phyloP scores from a whole-genome alignment of 352 stramenopile genomes.

The Pythium monospermum region DNA sequence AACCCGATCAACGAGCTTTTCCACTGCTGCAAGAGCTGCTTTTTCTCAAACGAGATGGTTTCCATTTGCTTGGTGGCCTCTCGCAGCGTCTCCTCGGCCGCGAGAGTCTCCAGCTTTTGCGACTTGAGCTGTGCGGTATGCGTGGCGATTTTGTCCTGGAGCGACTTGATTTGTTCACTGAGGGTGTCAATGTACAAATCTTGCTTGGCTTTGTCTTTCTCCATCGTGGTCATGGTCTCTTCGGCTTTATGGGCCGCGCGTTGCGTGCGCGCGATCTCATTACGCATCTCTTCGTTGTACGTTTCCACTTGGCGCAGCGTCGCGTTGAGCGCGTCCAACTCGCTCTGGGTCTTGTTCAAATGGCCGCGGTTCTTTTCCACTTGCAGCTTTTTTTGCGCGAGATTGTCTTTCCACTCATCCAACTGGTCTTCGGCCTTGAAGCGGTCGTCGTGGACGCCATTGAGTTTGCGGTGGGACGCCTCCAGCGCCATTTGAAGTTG shows the following conservation, averaged over 20 bases:
- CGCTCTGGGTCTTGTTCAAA: constrained; percentile 75
- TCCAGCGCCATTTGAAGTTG: constrained; percentile 89
- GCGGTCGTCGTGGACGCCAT: constrained; percentile 50
- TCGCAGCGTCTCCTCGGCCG: constrained; percentile 82
- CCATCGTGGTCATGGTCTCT: constrained; percentile 87
- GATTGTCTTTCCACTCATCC: constrained; percentile 59
- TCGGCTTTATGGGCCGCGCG: constrained; percentile 92
- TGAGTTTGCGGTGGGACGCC: constrained; percentile 68
- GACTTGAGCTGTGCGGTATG: constrained; percentile 76
- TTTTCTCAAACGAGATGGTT: constrained; percentile 92
- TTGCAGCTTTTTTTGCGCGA: constrained; percentile 56
- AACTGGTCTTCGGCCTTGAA: constrained; percentile 69
- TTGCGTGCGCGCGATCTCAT: constrained; percentile 90
- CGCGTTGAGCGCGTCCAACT: constrained; percentile 85
- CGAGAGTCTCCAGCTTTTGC: constrained; percentile 81
- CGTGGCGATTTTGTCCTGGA: constrained; percentile 86
- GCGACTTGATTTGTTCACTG: constrained; percentile 84
- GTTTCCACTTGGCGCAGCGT: constrained; percentile 86
- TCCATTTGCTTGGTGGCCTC: constrained; percentile 91
- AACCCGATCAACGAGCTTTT: constrained; percentile 92
- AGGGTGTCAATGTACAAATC: constrained; percentile 93
- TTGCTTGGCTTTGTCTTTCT: constrained; percentile 93
- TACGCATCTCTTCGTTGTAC: constrained; percentile 95
- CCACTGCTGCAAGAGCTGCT: constrained; percentile 94
- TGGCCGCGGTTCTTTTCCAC: constrained; percentile 61